Conservation (phyloP, 164 flowering plant species). For the Hamamelis virginiana region DNA sequence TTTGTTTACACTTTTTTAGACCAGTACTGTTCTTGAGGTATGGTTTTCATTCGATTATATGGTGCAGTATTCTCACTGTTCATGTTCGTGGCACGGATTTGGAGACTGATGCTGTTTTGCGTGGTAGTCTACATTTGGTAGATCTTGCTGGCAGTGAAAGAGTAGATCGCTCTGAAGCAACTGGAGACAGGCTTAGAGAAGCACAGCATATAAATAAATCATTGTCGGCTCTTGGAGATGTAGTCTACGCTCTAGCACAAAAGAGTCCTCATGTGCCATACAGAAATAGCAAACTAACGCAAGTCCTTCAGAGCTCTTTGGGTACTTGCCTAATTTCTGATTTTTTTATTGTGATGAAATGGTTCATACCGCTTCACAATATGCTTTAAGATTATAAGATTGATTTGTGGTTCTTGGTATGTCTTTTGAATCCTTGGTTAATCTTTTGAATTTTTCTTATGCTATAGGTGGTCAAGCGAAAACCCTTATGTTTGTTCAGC, state of each 20-base stretch:
- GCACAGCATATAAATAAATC: slow-evolving; percentile 86
- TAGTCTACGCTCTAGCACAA: slow-evolving; percentile 72
- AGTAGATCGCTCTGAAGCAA: slow-evolving; percentile 81
- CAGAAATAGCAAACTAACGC: slow-evolving; percentile 80
- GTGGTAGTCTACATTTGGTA: slow-evolving; percentile 87
- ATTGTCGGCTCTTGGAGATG: slow-evolving; percentile 85
- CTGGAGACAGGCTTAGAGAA: slow-evolving; percentile 87
- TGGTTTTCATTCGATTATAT: slow-evolving; percentile 8
- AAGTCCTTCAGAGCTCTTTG: slow-evolving; percentile 75
- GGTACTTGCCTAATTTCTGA: slow-evolving; percentile 33
- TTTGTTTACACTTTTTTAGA: background rate
- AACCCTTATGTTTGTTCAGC: slow-evolving; percentile 86
- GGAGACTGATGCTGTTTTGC: slow-evolving; percentile 60
- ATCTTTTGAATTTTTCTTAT: background rate
- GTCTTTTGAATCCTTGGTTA: background rate
- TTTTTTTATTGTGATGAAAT: background rate
- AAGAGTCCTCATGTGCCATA: slow-evolving; percentile 76
- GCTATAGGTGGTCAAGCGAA: slow-evolving; percentile 79
- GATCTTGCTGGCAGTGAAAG: slow-evolving; percentile 99
- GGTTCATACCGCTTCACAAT: background rate
- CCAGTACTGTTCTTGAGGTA: background rate
- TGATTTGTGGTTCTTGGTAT: background rate
- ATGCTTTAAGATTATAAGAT: background rate
- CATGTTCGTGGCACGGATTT: slow-evolving; percentile 68
- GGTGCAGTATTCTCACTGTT: slow-evolving; percentile 75